phyloP scores from a whole-genome alignment of 1,139 yeast species.

The Candida tetrigidarum region DNA sequence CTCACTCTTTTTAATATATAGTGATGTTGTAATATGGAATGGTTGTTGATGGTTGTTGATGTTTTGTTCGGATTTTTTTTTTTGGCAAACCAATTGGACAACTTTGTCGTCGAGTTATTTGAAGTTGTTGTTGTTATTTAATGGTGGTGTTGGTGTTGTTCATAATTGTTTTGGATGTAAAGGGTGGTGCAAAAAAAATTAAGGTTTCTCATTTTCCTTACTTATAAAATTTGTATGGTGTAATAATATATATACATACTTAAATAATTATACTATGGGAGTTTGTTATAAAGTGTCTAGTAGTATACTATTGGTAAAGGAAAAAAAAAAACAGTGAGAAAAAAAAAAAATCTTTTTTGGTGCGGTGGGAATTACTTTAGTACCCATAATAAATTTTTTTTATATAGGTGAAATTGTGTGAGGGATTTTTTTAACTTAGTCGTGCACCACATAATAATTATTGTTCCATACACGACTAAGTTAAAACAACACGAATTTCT shows the following conservation, averaged over 20 bases:
- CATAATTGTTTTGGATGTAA: neutral
- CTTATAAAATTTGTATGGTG: neutral
- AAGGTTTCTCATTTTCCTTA: slow-evolving; percentile 5
- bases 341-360: neutral
- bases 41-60: neutral
- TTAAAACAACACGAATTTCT: too few species aligned
- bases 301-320: slow-evolving; percentile 7
- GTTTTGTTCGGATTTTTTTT: too few species aligned
- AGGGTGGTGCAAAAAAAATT: neutral
- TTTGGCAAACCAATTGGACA: neutral
- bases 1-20: neutral
- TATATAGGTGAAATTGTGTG: neutral
- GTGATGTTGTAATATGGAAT: neutral
- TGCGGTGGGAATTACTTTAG: slow-evolving; percentile 5
- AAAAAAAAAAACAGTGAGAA: slow-evolving; percentile 5
- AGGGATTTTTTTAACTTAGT: neutral
- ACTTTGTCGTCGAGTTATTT: neutral
- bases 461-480: too few species aligned
- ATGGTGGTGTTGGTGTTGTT: neutral
- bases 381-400: slow-evolving; percentile 2
- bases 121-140: neutral
- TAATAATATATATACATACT: slow-evolving; percentile 3
- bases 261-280: neutral
- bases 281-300: neutral
- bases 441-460: neutral